These are phyloP conservation scores for Wickerhamomyces bisporus DNA, from an alignment of 805 yeast genomes.

Conservation along the genomic window DNA sequence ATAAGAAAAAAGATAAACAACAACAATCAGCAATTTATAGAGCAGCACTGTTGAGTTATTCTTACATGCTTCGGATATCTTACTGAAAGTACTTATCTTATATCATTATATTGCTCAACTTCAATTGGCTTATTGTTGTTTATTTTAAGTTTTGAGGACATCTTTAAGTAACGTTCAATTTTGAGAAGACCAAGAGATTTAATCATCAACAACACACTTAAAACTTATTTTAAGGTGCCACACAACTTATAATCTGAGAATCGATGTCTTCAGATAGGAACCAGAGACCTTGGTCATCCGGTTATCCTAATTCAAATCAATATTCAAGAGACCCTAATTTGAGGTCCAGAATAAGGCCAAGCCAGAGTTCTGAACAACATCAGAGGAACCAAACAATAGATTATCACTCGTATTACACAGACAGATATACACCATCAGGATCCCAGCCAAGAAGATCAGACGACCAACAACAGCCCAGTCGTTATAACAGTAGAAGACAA, in stretches of 20 bases:
- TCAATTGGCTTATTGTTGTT: too few relatives aligned
- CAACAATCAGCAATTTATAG: neutral
- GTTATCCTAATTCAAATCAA: neutral
- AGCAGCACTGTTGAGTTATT: too few relatives aligned
- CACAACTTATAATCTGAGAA: neutral
- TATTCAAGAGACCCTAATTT: constrained; percentile 1
- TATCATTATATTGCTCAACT: too few relatives aligned
- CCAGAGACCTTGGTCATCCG: constrained; percentile 12
- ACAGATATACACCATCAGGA: neutral
- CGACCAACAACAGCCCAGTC: neutral
- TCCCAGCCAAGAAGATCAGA: neutral
- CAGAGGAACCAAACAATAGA: neutral
- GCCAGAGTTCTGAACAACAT: neutral
- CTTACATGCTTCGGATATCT: too few relatives aligned
- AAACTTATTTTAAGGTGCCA: neutral
- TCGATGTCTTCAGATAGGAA: constrained; percentile 14
- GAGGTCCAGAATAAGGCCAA: neutral
- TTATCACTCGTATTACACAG: neutral
- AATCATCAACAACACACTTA: neutral
- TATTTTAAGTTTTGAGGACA: too few relatives aligned
- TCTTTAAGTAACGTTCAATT: too few relatives aligned
- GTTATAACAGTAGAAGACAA: neutral
- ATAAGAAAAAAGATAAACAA: neutral
- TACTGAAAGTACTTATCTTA: too few relatives aligned
- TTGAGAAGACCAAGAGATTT: too few relatives aligned